Conservation (phyloP, 2,329 filamentous ascomycete genomes). For the Gyromitra esculenta region DNA sequence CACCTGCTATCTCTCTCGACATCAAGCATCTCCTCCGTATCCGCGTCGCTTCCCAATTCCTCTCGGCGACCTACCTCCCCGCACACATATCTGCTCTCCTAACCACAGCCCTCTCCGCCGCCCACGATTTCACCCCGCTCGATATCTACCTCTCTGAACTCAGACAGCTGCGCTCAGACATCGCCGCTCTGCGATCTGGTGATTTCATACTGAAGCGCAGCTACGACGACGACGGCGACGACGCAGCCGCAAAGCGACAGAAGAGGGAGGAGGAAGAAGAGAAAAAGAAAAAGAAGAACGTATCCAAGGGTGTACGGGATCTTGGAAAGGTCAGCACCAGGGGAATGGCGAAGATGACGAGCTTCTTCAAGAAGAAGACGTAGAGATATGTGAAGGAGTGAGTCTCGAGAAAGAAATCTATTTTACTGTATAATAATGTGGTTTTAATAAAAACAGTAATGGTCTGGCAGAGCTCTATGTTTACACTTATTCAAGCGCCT, state of each 20-base stretch:
- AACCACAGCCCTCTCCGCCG: constrained; percentile 61
- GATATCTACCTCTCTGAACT: constrained; percentile 75
- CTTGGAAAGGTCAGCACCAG: constrained; percentile 88
- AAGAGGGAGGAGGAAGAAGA: constrained; percentile 88
- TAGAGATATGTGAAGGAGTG: constrained; percentile 44
- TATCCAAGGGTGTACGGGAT: constrained; percentile 79
- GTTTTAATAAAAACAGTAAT: background rate
- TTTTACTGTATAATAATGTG: background rate
- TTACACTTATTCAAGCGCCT: background rate
- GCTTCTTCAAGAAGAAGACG: constrained; percentile 81
- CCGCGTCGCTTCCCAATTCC: constrained; percentile 72
- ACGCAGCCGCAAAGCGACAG: constrained; percentile 65
- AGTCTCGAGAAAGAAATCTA: background rate
- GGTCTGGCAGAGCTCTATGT: background rate
- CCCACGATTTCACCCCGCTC: constrained; percentile 75
- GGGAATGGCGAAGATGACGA: constrained; percentile 97
- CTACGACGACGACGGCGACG: constrained; percentile 73
- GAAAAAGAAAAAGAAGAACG: constrained; percentile 79
- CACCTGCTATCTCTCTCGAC: constrained; percentile 62
- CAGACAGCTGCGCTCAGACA: constrained; percentile 74
- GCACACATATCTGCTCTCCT: constrained; percentile 63
- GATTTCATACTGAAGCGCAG: constrained; percentile 77
- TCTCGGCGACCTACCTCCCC: constrained; percentile 71
- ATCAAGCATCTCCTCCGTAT: constrained; percentile 71
- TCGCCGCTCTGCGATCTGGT: constrained; percentile 72